A percentile compares a stretch with the other conserved stretches of the same genome.
phyloP scores from a whole-genome alignment of 2,329 filamentous ascomycete species.

The Ophiocordyceps camponoti-floridani region DNA sequence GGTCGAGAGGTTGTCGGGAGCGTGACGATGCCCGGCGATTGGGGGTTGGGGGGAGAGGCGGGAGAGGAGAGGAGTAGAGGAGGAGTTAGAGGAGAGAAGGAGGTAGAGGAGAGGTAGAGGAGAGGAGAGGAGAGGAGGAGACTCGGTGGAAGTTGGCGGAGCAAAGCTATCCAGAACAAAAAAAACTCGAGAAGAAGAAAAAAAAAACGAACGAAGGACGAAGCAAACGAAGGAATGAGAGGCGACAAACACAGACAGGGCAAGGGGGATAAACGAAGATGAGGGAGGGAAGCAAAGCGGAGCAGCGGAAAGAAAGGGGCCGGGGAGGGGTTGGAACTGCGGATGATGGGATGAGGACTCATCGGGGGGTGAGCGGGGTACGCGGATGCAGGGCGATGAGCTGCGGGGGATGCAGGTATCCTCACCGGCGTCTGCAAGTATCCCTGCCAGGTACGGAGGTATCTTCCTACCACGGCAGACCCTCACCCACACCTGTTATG shows the following conservation, averaged over 20 bases:
- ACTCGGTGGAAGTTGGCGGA: slow-evolving; percentile 2
- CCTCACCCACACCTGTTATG: too few relatives aligned
- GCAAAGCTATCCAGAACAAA: slow-evolving; percentile 3
- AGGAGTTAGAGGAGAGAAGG: slow-evolving; percentile 4
- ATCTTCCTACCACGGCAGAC: too few relatives aligned
- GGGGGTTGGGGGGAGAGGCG: not conserved
- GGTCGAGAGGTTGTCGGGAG: not conserved
- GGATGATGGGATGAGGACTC: too few relatives aligned
- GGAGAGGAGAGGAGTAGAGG: slow-evolving; percentile 5
- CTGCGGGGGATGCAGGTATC: too few relatives aligned
- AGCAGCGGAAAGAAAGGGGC: slow-evolving; percentile 2
- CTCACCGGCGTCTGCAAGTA: not conserved
- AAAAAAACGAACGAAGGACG: slow-evolving; percentile 5
- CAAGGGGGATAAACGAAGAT: slow-evolving; percentile 4
- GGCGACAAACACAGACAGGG: slow-evolving; percentile 14
- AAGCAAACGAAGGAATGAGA: slow-evolving; percentile 11
- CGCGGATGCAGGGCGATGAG: too few relatives aligned
- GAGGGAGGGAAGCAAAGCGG: slow-evolving; percentile 4
- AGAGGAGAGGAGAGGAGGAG: slow-evolving; percentile 6
- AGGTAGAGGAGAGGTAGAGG: slow-evolving; percentile 5
- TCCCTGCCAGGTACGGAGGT: not conserved
- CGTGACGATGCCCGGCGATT: not conserved
- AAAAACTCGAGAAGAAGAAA: slow-evolving; percentile 6
- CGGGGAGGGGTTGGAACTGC: not conserved
- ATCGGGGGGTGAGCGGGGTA: too few relatives aligned